Evolutionary conservation across 805 yeast species (phyloP), one percentile per base, ranked within the genome.

Genomic region (Monosporozyma siamensis): DNA sequence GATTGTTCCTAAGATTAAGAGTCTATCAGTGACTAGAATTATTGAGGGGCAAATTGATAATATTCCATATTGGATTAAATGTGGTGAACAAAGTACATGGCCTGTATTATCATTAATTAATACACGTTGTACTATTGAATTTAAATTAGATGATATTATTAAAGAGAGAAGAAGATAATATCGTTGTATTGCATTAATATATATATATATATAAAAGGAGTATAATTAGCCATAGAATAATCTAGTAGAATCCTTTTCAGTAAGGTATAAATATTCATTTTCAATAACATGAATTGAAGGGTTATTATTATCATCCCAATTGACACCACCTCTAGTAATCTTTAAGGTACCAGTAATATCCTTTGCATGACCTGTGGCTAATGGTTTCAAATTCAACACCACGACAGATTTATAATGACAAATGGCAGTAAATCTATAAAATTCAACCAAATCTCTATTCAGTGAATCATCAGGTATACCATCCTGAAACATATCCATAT

Each of bases 61-160:
- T 58, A 81, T 88, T 18, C 82, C 87, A 4, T 86, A 87, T 56
- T 90, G 97, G 95, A 78, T 88, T 11, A 67, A 74, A 41, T 86
- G 89, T 25, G 98, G 98, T 4, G 97, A 90, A 60, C 70, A 82
- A 48, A 82, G 95, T 35, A 87, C 88, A 1, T 92, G 97, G 97
- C 95, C 95, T 1, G 74, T 86, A 40, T 69, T 86, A 47, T 86
- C 95, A 0, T 67, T 88, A 29, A 68, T 92, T 24, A 80, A 88
- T 78, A 82, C 95, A 1, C 69, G 98, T 38, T 85, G 96, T 54
- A 78, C 89, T 1, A 82, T 90, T 42, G 98, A 90, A 67, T 86
- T 82, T 63, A 82, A 88, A 21, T 68, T 90, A 43, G 95, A 89
- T 58, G 86, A 82, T 23, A 59, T 73, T 76, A 54, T 84, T 75